Evolutionary conservation across 2,329 filamentous ascomycete genomes (phyloP).

Genomic region (Venturia nashicola): DNA sequence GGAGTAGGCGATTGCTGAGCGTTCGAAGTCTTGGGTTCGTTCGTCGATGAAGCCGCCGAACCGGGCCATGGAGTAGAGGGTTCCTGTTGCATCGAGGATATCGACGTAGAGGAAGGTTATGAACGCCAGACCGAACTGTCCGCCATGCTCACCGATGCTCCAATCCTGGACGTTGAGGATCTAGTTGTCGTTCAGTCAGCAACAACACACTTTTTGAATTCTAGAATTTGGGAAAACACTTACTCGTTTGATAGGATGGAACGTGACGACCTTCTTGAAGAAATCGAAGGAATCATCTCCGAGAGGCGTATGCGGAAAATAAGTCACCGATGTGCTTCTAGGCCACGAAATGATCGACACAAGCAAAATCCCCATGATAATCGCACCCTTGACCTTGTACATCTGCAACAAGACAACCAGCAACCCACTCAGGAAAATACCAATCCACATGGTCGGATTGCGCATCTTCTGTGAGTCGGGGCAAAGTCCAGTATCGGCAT

Average conservation of each 20-base stretch:
- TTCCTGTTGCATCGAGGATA: slow-evolving; percentile 77
- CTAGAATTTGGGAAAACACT: slow-evolving; percentile 15
- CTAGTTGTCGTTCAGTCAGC: slow-evolving; percentile 18
- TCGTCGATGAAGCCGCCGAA: slow-evolving; percentile 73
- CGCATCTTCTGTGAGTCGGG: slow-evolving; percentile 61
- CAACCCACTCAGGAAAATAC: slow-evolving; percentile 75
- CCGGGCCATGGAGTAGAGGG: slow-evolving; percentile 79
- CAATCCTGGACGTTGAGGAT: slow-evolving; percentile 63
- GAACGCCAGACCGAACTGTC: slow-evolving; percentile 70
- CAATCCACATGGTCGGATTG: slow-evolving; percentile 73
- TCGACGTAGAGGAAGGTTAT: slow-evolving; percentile 88
- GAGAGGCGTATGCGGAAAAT: slow-evolving; percentile 60
- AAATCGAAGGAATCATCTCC: slow-evolving; percentile 68
- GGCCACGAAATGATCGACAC: slow-evolving; percentile 88
- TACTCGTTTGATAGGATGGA: slow-evolving; percentile 53
- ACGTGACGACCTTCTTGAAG: slow-evolving; percentile 77
- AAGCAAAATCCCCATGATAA: slow-evolving; percentile 70
- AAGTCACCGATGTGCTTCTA: slow-evolving; percentile 60
- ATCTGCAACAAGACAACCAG: slow-evolving; percentile 71
- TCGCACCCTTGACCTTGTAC: slow-evolving; percentile 76
- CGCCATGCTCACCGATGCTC: slow-evolving; percentile 54
- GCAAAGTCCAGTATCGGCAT: slow-evolving; percentile 43
- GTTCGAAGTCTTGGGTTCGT: slow-evolving; percentile 76
- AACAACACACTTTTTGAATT: no score
- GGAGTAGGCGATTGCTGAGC: slow-evolving; percentile 70